A percentile compares a stretch with the other conserved stretches of the same genome.
phyloP scores from a whole-genome alignment of 306 rosid genomes.

The Albizia julibrissin region DNA sequence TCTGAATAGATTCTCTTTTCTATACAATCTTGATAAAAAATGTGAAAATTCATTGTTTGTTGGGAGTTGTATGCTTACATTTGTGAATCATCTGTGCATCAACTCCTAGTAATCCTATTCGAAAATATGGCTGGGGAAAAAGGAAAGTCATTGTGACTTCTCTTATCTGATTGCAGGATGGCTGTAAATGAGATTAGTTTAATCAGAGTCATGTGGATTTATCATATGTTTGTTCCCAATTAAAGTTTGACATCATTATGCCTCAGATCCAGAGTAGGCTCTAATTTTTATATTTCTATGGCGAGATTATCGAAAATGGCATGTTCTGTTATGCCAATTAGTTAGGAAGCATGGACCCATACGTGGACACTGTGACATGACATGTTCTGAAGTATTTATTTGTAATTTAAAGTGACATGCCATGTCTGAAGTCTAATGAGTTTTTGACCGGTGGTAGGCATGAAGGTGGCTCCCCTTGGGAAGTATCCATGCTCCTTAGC shows the following conservation, averaged over 20 bases:
- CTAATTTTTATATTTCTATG: background rate
- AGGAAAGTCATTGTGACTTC: background rate
- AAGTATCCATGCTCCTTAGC: constrained; percentile 11
- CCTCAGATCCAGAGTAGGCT: constrained; percentile 2
- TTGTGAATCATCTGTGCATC: background rate
- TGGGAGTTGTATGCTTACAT: background rate
- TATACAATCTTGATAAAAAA: constrained; percentile 22
- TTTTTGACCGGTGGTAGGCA: background rate
- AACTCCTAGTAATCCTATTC: constrained; percentile 10
- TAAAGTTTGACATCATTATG: constrained; percentile 16
- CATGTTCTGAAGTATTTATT: background rate
- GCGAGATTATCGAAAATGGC: constrained; percentile 27
- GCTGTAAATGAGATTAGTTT: constrained; percentile 22
- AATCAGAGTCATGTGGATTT: constrained; percentile 15
- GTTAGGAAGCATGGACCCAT: constrained; percentile 7
- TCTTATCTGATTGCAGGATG: background rate
- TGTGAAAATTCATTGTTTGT: constrained; percentile 6
- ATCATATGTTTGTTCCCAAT: constrained; percentile 7
- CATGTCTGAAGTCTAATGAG: background rate
- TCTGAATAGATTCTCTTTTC: background rate
- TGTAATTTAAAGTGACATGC: background rate
- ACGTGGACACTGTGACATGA: no score
- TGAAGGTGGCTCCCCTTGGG: no score
- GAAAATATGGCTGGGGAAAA: background rate
- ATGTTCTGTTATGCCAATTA: constrained; percentile 30